Base-by-base conservation (phyloP, 2,329 filamentous ascomycete species). In the Fusarium incarnatum region DNA sequence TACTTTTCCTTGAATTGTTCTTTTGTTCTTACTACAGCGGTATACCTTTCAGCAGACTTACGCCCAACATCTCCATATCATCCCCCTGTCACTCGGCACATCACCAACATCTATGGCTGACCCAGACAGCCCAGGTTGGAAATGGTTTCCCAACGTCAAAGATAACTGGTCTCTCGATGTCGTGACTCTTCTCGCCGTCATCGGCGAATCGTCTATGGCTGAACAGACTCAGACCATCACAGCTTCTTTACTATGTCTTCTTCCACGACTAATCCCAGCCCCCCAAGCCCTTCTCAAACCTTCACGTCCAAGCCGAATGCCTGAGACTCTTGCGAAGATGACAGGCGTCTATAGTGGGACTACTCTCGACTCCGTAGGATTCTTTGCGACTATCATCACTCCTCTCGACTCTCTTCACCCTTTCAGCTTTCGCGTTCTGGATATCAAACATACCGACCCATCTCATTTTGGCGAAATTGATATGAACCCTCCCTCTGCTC, bases 261-360 rank as follows among this genome's bases (percentile, higher is more conserved):
- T 90, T 6, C 88, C 88, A 28, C 85, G 88, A 50, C 83, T 90
- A 54, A 83, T 90, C 28, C 88, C 88, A 11, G 88, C 88, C 2
- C 88, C 88, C 1, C 88, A 90, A 77, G 86, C 86, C 48, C 81
- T 91, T n/a, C 79, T 90, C 48, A 87, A 87, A 62, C 83, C 87
- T 12, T 79, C 81, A 23, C 84, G 88, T 5, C 87, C 87, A 10
- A 80, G 80, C 28, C 83, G 87, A 46, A 83, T 90, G 74, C 88
- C 88, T 46, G 83, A 86, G 66, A 82, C 83, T 18, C 80, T 82
- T 18, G 86, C 86, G 42, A 83, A 83, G 56, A 85, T 89, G 73
- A 83, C 85, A 3, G 88, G 88, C n/a, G 86, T 89, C 11, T 83
- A 86, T 68, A 87, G 84, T 64, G 88, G 88, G 49, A 85, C 84